Percentiles rank a stretch among this genome's conserved stretches.
Evolutionary conservation across 2,329 filamentous ascomycete species (phyloP).

Genomic region (Penicillium capsulatum): DNA sequence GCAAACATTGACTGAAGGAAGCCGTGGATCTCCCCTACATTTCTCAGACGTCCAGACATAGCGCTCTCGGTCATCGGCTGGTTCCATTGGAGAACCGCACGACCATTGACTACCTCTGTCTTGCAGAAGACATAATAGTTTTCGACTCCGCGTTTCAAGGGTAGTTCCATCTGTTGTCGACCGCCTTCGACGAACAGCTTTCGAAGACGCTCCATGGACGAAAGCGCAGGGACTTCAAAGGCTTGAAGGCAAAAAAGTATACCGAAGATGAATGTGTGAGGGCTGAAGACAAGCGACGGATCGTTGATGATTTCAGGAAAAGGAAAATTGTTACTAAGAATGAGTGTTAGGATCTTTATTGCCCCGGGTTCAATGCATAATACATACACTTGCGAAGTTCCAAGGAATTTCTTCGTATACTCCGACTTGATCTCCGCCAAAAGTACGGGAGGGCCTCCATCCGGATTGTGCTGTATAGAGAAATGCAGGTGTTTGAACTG

Average conservation of each 20-base stretch:
- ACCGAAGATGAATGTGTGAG: slow-evolving; percentile 10
- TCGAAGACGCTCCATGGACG: slow-evolving; percentile 12
- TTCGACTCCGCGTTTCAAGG: slow-evolving; percentile 7
- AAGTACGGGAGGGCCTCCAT: slow-evolving; percentile 11
- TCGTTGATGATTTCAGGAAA: slow-evolving; percentile 14
- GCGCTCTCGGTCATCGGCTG: slow-evolving; percentile 3
- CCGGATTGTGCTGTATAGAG: slow-evolving; percentile 12
- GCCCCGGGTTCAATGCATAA: not conserved
- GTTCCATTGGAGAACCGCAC: slow-evolving; percentile 3
- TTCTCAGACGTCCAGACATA: slow-evolving; percentile 7
- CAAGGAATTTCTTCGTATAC: slow-evolving; percentile 10
- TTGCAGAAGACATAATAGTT: slow-evolving; percentile 12
- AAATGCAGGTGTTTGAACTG: slow-evolving; percentile 14
- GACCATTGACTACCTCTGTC: slow-evolving; percentile 4
- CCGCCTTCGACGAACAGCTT: slow-evolving; percentile 7
- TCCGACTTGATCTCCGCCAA: slow-evolving; percentile 13
- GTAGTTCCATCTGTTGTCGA: slow-evolving; percentile 9
- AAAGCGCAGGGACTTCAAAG: slow-evolving; percentile 9
- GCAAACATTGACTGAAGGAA: slow-evolving; percentile 8
- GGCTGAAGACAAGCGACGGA: slow-evolving; percentile 11
- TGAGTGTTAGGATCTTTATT: slow-evolving; percentile 2
- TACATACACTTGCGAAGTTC: slow-evolving; percentile 10
- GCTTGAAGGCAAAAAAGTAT: slow-evolving; percentile 10
- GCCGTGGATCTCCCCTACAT: slow-evolving; percentile 10
- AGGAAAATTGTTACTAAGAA: slow-evolving; percentile 11